phyloP scores from a whole-genome alignment of 2,329 filamentous ascomycete species.

The Alternaria burnsii region DNA sequence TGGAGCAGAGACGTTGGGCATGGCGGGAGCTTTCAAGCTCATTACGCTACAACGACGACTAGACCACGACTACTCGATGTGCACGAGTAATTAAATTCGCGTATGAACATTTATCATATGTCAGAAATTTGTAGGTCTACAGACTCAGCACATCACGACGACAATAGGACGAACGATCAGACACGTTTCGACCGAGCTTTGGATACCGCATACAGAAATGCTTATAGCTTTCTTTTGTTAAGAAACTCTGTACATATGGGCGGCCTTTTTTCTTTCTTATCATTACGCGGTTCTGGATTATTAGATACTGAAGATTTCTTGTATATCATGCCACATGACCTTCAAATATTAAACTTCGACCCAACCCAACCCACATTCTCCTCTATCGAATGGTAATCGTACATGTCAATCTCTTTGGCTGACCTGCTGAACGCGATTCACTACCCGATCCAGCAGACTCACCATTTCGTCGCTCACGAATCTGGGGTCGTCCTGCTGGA shows the following conservation, averaged over 20 bases:
- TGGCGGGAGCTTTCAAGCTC: not conserved
- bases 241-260: constrained; percentile 15
- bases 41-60: not conserved
- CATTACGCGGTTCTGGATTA: not conserved
- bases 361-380: not conserved
- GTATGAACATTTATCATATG: not conserved
- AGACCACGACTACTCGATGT: not conserved
- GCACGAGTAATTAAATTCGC: not conserved
- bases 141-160: not conserved
- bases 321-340: constrained; percentile 1
- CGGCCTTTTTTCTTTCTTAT: not conserved
- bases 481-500: constrained; percentile 63
- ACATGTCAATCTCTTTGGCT: constrained; percentile 33
- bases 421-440: constrained; percentile 47
- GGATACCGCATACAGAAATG: not conserved
- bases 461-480: constrained; percentile 47
- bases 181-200: not conserved
- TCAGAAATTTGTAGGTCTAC: not conserved
- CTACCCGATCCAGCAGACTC: constrained; percentile 45
- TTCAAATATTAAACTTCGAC: not conserved
- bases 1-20: not conserved
- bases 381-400: not conserved
- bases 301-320: not conserved
- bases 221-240: not conserved
- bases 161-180: not conserved